Evolutionary conservation across 345 rosid genomes (phyloP).

Genomic region (Salix caprea): DNA sequence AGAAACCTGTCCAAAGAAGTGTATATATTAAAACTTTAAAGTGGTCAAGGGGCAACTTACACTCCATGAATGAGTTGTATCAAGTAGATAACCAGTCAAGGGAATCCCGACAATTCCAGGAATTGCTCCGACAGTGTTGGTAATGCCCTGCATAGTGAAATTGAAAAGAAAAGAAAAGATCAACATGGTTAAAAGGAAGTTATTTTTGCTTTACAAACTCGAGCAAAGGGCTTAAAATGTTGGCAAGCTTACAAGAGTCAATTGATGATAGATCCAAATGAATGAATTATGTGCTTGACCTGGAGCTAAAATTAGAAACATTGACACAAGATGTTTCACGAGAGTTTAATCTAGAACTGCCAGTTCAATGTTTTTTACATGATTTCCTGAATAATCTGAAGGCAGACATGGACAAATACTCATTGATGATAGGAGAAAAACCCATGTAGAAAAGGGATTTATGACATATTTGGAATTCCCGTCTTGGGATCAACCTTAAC

Average conservation of each 20-base stretch:
- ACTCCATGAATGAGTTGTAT: slow-evolving; percentile 92
- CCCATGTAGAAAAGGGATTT: background rate
- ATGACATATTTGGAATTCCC: background rate
- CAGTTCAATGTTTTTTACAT: background rate
- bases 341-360: background rate
- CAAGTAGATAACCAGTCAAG: slow-evolving; percentile 86
- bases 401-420: background rate
- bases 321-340: background rate
- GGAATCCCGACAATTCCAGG: slow-evolving; percentile 93
- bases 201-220: background rate
- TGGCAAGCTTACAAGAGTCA: background rate
- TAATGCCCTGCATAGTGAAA: slow-evolving; percentile 57
- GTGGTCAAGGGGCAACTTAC: slow-evolving; percentile 46
- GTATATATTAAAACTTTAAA: background rate
- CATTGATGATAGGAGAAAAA: background rate
- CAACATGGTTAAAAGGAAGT: background rate
- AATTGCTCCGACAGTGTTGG: slow-evolving; percentile 85
- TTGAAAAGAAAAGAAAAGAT: background rate
- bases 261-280: background rate
- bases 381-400: background rate
- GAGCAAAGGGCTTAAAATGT: background rate
- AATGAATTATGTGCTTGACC: background rate
- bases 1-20: background rate
- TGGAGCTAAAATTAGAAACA: background rate
- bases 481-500: background rate